Percentiles rank a stretch among this genome's conserved stretches.
These are phyloP conservation scores for Ceratobasidium sp. DNA, from an alignment of 1,284 basidiomycete species.

Conservation along the genomic window DNA sequence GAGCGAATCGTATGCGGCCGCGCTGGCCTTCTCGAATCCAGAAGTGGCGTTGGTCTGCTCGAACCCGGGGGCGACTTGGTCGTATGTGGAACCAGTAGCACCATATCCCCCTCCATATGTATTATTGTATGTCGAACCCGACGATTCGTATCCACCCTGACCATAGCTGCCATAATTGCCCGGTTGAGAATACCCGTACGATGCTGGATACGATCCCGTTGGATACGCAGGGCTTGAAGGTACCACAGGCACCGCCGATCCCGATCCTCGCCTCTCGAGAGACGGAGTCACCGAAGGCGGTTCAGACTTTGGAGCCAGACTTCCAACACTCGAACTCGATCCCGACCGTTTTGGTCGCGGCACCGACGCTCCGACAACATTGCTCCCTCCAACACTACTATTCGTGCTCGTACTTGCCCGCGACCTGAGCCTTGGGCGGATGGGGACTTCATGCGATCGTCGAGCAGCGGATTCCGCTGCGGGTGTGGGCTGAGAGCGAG, in stretches of 20 bases:
- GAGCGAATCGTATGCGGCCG: neutral
- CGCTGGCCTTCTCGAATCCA: neutral
- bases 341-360: neutral
- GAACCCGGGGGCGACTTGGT: neutral
- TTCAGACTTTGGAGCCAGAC: no score
- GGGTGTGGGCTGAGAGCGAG: neutral
- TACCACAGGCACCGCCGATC: neutral
- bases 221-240: neutral
- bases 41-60: neutral
- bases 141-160: neutral
- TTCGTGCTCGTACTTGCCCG: neutral
- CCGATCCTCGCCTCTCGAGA: neutral
- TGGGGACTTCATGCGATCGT: constrained; percentile 4
- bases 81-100: no score
- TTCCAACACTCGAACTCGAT: neutral
- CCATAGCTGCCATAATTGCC: no score
- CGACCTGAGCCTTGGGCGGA: constrained; percentile 12
- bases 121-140: no score
- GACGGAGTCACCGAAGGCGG: no score
- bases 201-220: neutral
- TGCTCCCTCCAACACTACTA: no score
- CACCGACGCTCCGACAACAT: neutral
- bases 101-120: no score
- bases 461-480: no score
- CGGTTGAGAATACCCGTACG: neutral